These are phyloP conservation scores for Oryza brachyantha DNA, from an alignment of 176 grass and related monocot genomes.

Conservation along the genomic window DNA sequence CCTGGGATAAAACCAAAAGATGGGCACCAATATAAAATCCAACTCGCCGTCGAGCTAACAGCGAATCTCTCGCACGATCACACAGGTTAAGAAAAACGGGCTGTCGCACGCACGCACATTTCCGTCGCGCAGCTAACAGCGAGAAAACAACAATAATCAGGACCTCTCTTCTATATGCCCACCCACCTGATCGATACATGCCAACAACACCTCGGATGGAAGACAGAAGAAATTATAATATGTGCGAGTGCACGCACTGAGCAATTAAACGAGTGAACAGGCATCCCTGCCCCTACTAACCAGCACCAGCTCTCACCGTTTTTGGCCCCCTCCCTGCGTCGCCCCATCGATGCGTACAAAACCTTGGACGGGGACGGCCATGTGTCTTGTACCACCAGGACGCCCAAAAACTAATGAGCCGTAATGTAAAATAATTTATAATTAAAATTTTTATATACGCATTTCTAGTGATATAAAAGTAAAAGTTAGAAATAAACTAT, in stretches of 20 bases:
- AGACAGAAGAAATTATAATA: neutral
- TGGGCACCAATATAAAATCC: too few species aligned
- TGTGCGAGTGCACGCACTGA: neutral
- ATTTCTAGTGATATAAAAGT: too few species aligned
- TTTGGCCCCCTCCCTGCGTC: neutral
- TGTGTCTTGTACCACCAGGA: neutral
- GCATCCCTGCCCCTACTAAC: slow-evolving; percentile 6
- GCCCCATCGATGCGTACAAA: neutral
- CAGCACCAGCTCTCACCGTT: neutral
- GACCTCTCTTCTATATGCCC: too few species aligned
- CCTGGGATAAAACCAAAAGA: too few species aligned
- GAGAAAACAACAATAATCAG: neutral
- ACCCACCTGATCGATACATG: slow-evolving; percentile 1
- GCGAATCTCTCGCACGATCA: neutral
- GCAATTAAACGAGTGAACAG: neutral
- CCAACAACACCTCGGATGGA: neutral
- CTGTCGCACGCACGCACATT: neutral
- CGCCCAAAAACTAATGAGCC: too few species aligned
- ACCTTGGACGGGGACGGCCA: neutral
- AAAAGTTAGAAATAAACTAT: too few species aligned
- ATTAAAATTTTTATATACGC: too few species aligned
- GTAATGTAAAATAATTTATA: too few species aligned
- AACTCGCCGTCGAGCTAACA: neutral
- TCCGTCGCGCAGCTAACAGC: neutral
- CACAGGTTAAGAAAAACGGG: neutral